Base-by-base conservation (phyloP, 2,329 filamentous ascomycete species). In the Xylaria arbuscula region DNA sequence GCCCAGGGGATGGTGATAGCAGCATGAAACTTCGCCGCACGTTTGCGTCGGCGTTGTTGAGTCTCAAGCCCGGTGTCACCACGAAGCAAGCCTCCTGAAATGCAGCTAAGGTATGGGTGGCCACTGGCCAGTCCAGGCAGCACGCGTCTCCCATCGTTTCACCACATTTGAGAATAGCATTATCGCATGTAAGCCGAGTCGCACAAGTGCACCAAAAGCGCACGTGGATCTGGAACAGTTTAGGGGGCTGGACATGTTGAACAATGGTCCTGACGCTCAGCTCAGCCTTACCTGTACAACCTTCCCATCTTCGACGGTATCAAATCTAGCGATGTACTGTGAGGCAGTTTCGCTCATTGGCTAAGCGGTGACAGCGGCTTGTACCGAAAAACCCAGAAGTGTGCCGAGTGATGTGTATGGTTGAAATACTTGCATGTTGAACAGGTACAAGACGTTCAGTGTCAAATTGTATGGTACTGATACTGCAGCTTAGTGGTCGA, bases 281-380 rank as follows among this genome's bases (percentile, higher is more conserved):
- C 28, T 59, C 54, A 67, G 59, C 59, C 57, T 61, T 61, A 66
- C 48, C 22, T 53, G 47, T 54, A n/a, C 58, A 45, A 57, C 42
- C n/a, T 34, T 6, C 17, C 28, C 19, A 24, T 32, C 19, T 51
- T 40, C n/a, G 22, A 36, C 9, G 17, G 11, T 13, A 34, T 5
- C 7, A 11, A 47, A 5, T 17, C 17, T 3, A 15, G 38, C 11
- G 60, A 55, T 40, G 15, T 45, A 28, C 40, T 15, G 60, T 48
- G 38, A 48, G 55, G 42, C 45, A 10, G 61, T 36, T 34, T 19
- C 15, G 22, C 13, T 28, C n/a, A 34, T 40, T 56, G 45, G 48
- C 57, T 60, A 28, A 48, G 36, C 36, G 40, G 55, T 48, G 17
- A 19, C n/a, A 38, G 59, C 32, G 15, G 38, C 51, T 28, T 13